Conservation (phyloP, 345 rosid genomes). For the Trapa incisa region DNA sequence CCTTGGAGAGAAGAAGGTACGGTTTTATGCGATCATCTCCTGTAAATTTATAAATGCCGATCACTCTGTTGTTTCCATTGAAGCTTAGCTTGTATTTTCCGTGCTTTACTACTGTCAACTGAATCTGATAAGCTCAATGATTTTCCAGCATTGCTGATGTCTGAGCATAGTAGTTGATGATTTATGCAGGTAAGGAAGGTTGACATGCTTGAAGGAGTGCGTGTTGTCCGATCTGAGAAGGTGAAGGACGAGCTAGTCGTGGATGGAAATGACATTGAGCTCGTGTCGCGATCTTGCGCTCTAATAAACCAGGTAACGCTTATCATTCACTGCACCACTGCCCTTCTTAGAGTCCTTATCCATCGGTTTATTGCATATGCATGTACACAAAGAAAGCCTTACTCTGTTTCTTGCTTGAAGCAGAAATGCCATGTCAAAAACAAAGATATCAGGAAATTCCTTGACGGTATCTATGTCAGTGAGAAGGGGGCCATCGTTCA, state of each 20-base stretch:
- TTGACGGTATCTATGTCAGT: conserved; percentile 58
- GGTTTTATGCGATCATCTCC: not conserved
- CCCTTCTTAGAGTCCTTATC: too few relatives aligned
- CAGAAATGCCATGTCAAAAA: conserved; percentile 64
- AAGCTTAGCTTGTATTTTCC: too few relatives aligned
- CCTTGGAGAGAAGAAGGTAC: conserved; percentile 19
- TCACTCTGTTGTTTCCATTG: too few relatives aligned
- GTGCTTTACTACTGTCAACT: too few relatives aligned
- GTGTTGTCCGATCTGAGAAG: conserved; percentile 25
- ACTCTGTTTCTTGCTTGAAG: not conserved
- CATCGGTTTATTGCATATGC: not conserved
- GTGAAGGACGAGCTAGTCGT: conserved; percentile 27
- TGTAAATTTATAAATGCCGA: not conserved
- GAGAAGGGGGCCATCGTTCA: conserved; percentile 32
- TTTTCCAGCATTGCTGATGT: not conserved
- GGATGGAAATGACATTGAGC: conserved; percentile 31
- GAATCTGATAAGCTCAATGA: too few relatives aligned
- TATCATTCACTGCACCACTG: not conserved
- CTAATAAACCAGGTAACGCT: conserved; percentile 13
- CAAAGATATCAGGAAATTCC: conserved; percentile 57
- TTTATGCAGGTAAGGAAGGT: conserved; percentile 27
- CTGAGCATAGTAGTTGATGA: not conserved
- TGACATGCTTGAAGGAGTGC: conserved; percentile 29
- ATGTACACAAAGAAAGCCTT: not conserved
- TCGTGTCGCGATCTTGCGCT: conserved; percentile 30